Percentiles rank a stretch among this genome's conserved stretches.
phyloP scores from a whole-genome alignment of 768 basidiomycete genomes.

The Myochromella boudieri region DNA sequence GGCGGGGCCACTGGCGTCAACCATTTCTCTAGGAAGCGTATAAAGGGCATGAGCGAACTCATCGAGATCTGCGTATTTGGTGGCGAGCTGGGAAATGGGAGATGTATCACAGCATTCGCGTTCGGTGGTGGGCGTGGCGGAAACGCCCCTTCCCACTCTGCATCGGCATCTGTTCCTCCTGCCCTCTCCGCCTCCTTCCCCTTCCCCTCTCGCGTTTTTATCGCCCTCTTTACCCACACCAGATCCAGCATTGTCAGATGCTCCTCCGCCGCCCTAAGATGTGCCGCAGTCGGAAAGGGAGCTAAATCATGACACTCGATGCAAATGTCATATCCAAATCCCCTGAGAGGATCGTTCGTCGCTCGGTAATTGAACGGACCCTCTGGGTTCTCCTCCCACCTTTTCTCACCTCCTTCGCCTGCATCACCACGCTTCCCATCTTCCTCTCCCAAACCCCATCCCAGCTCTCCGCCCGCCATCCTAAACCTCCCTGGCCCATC shows the following conservation, averaged over 20 bases:
- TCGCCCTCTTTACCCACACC: conserved; percentile 56
- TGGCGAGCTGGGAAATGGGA: conserved; percentile 74
- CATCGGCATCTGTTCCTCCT: not conserved
- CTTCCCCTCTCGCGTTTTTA: conserved; percentile 8
- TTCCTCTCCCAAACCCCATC: conserved; percentile 7
- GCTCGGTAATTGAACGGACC: conserved; percentile 42
- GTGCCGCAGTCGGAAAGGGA: conserved; percentile 65
- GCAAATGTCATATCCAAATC: conserved; percentile 79
- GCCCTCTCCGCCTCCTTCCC: not conserved
- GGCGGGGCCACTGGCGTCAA: conserved; percentile 43
- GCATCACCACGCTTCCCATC: not conserved
- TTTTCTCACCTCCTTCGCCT: not conserved
- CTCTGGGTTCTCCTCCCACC: conserved; percentile 20
- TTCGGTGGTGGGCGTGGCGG: conserved; percentile 69
- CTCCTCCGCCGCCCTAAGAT: conserved; percentile 74
- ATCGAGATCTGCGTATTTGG: conserved; percentile 52
- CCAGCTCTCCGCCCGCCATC: conserved; percentile 18
- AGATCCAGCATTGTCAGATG: conserved; percentile 66
- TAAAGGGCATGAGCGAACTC: conserved; percentile 57
- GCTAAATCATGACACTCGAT: conserved; percentile 86
- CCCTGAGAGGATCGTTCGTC: conserved; percentile 46
- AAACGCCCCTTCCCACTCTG: conserved; percentile 17
- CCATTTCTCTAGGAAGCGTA: conserved; percentile 69
- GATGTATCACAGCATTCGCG: conserved; percentile 68
- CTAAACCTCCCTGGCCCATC: conserved; percentile 26